Base-by-base conservation (phyloP, 1,284 basidiomycete genomes). In the Anthracocystis panici-leucophaei region DNA sequence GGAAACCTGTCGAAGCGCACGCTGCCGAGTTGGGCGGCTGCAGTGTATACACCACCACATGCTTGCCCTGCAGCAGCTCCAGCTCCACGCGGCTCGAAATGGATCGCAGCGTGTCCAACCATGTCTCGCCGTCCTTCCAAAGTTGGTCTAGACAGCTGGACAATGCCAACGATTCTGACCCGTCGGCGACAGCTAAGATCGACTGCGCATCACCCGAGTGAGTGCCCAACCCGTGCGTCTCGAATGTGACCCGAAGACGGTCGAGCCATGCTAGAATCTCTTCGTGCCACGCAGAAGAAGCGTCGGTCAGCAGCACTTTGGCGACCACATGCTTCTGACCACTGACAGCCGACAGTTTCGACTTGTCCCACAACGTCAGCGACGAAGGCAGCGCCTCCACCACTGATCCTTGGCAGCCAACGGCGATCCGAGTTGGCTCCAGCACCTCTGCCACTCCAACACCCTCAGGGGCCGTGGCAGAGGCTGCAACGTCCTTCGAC, bases 351-450 rank as follows among this genome's bases (percentile, higher is more conserved):
- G 70, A 62, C 5, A 82, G 60, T 48, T 72, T 77, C 9, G 81
- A 71, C 65, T 82, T 82, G 65, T 82, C 79, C 81, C 81, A 82
- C 44, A 78, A 74, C 31, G 33, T 56, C n/a, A 82, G 61, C 25
- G 77, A 71, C 44, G 81, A 66, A 5, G 81, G 75, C 29, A 65
- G 50, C 18, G 78, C 53, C 52, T 68, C 42, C 21, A 75, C 60
- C 20, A 80, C 71, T 12, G 67, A 73, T 11, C 75, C 78, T 50
- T 82, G 76, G 27, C 79, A 79, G 44, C 79, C 79, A 14, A 73
- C 60, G 2, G 75, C 56, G 27, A 82, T 65, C 21, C 57, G 57
- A n/a, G 77, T 50, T 4, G 71, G 67, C 46, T 82, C 80, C 1
- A 82, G 59, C 23, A 75, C 64, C 44, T 73, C 57, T 14, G 69